These are phyloP conservation scores for Vitis rotundifolia DNA, from an alignment of 164 flowering plant species.

Conservation along the genomic window DNA sequence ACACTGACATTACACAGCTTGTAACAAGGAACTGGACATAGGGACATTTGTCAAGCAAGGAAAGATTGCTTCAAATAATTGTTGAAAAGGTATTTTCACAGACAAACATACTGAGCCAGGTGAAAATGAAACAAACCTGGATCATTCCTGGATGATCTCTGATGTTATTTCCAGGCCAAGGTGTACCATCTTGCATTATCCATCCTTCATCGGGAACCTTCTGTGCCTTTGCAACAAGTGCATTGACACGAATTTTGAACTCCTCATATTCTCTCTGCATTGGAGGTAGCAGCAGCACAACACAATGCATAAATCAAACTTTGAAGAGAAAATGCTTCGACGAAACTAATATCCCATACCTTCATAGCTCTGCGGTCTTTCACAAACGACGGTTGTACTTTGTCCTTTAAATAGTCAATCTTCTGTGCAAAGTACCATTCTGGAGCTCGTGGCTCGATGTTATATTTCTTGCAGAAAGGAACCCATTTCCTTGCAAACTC, in stretches of 20 bases:
- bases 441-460: conserved; percentile 40
- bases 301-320: background rate
- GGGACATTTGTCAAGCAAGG: too few species aligned
- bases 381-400: conserved; percentile 34
- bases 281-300: background rate
- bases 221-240: conserved; percentile 27
- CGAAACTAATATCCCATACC: conserved; percentile 4
- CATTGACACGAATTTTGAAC: conserved; percentile 35
- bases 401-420: conserved; percentile 35
- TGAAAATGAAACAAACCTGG: conserved; percentile 24
- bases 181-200: conserved; percentile 35
- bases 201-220: conserved; percentile 30
- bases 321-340: background rate
- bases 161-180: conserved; percentile 41
- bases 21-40: too few species aligned
- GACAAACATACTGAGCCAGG: background rate
- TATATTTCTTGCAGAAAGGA: conserved; percentile 32
- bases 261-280: conserved; percentile 44
- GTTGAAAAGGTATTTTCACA: too few species aligned
- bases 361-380: conserved; percentile 41
- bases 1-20: too few species aligned
- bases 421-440: conserved; percentile 33
- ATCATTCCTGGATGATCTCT: conserved; percentile 43
- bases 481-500: conserved; percentile 41
- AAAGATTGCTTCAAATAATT: too few species aligned